These are phyloP conservation scores for Talaromyces stipitatus DNA, from an alignment of 495 filamentous ascomycete genomes.

Conservation along the genomic window DNA sequence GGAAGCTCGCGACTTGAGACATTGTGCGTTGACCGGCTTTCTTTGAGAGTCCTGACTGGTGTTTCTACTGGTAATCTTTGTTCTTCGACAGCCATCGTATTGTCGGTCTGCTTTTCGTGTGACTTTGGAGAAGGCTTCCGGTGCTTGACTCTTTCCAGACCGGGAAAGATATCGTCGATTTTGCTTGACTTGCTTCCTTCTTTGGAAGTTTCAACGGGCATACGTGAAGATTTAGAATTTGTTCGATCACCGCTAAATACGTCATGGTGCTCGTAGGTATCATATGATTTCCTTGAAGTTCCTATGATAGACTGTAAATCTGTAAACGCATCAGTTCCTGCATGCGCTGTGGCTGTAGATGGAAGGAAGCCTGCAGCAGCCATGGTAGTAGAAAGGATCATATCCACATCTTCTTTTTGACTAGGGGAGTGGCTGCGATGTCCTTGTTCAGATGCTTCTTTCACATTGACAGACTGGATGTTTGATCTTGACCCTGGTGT, in stretches of 20 bases:
- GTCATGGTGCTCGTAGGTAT: not conserved
- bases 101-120: not conserved
- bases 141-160: slow-evolving; percentile 28
- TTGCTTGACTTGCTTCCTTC: slow-evolving; percentile 11
- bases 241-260: not conserved
- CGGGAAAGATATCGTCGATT: slow-evolving; percentile 32
- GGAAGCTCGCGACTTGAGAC: slow-evolving; percentile 4
- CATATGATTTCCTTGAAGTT: not conserved
- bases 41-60: not conserved
- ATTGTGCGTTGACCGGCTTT: not conserved
- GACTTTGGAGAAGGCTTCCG: slow-evolving; percentile 15
- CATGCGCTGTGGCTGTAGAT: not conserved
- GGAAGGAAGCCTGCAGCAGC: slow-evolving; percentile 3
- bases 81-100: not conserved
- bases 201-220: not conserved
- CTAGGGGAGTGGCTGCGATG: not conserved
- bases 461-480: not conserved
- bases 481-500: slow-evolving; percentile 5
- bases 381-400: not conserved
- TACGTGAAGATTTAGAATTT: not conserved
- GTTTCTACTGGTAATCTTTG: not conserved
- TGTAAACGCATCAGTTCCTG: not conserved
- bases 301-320: slow-evolving; percentile 3
- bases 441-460: not conserved
- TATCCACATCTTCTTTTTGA: slow-evolving; percentile 4